These are phyloP conservation scores for Rhizopogon vulgaris DNA, from an alignment of 768 basidiomycete genomes.

Conservation along the genomic window DNA sequence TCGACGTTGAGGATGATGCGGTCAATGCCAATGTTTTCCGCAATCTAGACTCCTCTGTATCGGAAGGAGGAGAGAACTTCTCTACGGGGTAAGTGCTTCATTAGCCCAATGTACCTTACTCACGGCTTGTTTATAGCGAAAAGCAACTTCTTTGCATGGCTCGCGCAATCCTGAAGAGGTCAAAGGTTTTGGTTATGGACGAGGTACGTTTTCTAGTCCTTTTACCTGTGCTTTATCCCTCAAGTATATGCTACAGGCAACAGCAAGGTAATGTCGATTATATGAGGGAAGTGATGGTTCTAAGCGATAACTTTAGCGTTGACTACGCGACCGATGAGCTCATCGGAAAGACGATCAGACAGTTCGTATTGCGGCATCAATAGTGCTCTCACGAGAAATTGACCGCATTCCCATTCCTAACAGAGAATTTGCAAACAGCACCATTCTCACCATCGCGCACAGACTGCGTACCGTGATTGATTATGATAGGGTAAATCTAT, in stretches of 20 bases:
- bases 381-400: not conserved
- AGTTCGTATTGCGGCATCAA: conserved; percentile 38
- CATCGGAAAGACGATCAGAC: conserved; percentile 74
- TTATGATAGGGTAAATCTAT: conserved; percentile 64
- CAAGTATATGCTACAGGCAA: conserved; percentile 39
- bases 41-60: conserved; percentile 65
- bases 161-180: conserved; percentile 73
- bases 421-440: conserved; percentile 75
- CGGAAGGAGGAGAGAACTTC: conserved; percentile 88
- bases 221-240: not conserved
- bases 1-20: conserved; percentile 26
- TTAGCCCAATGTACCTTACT: conserved; percentile 10
- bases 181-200: conserved; percentile 79
- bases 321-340: conserved; percentile 88
- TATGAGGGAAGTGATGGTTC: not conserved
- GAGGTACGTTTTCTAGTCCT: conserved; percentile 41
- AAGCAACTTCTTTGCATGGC: conserved; percentile 90
- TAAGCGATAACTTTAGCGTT: conserved; percentile 35
- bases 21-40: conserved; percentile 75
- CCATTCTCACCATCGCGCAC: conserved; percentile 81
- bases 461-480: conserved; percentile 76
- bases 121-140: conserved; percentile 36
- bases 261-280: conserved; percentile 45
- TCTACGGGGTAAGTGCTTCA: conserved; percentile 58
- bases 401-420: not conserved